phyloP scores from a whole-genome alignment of 306 rosid species.

The Vigna reflexopilosa region DNA sequence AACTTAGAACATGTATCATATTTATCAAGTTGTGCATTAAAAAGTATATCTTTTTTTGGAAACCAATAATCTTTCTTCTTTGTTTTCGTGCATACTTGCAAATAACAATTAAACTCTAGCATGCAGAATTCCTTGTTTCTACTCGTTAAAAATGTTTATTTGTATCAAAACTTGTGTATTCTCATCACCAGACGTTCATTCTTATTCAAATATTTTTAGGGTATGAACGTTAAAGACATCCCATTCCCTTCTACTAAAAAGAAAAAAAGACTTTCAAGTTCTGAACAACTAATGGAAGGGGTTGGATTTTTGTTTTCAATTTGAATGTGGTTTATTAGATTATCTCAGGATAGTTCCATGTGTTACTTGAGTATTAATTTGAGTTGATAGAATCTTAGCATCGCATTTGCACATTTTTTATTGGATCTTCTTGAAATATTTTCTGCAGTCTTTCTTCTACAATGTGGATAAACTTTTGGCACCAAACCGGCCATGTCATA shows the following conservation, averaged over 20 bases:
- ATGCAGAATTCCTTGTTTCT: constrained; percentile 28
- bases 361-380: constrained; percentile 18
- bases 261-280: constrained; percentile 30
- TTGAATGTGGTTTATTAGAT: constrained; percentile 34
- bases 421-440: constrained; percentile 47
- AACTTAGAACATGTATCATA: constrained; percentile 28
- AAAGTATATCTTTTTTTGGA: background rate
- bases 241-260: constrained; percentile 9
- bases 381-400: constrained; percentile 24
- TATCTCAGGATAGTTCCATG: constrained; percentile 27
- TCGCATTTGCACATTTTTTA: constrained; percentile 25
- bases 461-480: constrained; percentile 88
- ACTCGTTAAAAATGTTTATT: constrained; percentile 12
- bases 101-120: constrained; percentile 19
- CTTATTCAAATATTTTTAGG: constrained; percentile 12
- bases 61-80: constrained; percentile 13
- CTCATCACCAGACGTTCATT: background rate
- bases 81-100: constrained; percentile 10
- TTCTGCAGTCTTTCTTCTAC: constrained; percentile 81
- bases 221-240: constrained; percentile 4
- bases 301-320: background rate
- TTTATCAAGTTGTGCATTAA: constrained; percentile 23
- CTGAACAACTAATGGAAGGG: constrained; percentile 18
- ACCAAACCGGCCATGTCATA: constrained; percentile 83
- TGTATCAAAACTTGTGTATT: constrained; percentile 8